Percentiles rank a stretch among this genome's conserved stretches.
These are phyloP conservation scores for Fusarium staphyleae DNA, from an alignment of 2,329 filamentous ascomycete species.

Conservation along the genomic window DNA sequence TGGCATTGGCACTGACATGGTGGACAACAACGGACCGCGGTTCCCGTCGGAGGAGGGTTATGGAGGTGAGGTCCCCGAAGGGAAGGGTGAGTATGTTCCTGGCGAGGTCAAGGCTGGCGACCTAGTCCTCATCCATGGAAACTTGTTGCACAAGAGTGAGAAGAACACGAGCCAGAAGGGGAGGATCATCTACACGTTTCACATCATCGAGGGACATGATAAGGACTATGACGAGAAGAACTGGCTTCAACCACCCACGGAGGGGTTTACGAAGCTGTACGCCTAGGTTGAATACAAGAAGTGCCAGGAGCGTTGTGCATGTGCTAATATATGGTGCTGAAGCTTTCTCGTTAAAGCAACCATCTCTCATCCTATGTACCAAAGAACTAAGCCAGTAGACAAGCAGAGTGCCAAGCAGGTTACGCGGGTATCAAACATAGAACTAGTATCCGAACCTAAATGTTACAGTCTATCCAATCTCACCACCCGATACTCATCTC, in stretches of 20 bases:
- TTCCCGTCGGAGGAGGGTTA: constrained; percentile 66
- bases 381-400: constrained; percentile 17
- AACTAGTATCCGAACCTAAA: constrained; percentile 26
- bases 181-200: constrained; percentile 96
- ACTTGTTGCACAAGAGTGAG: constrained; percentile 95
- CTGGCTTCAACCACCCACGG: constrained; percentile 86
- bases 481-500: constrained; percentile 13
- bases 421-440: constrained; percentile 36
- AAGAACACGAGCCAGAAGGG: constrained; percentile 86
- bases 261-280: constrained; percentile 78
- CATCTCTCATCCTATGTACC: constrained; percentile 8
- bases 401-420: constrained; percentile 19
- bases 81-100: constrained; percentile 67
- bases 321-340: neutral
- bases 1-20: constrained; percentile 70
- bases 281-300: constrained; percentile 33
- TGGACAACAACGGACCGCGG: constrained; percentile 68
- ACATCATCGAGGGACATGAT: constrained; percentile 85
- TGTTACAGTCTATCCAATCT: constrained; percentile 38
- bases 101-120: constrained; percentile 91
- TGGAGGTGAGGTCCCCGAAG: constrained; percentile 51
- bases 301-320: neutral
- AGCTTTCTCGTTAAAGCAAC: constrained; percentile 6
- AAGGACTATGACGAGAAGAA: constrained; percentile 83
- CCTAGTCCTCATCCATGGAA: constrained; percentile 93